Base-by-base conservation (phyloP, 2,329 filamentous ascomycete genomes). In the Colletotrichum magnum region DNA sequence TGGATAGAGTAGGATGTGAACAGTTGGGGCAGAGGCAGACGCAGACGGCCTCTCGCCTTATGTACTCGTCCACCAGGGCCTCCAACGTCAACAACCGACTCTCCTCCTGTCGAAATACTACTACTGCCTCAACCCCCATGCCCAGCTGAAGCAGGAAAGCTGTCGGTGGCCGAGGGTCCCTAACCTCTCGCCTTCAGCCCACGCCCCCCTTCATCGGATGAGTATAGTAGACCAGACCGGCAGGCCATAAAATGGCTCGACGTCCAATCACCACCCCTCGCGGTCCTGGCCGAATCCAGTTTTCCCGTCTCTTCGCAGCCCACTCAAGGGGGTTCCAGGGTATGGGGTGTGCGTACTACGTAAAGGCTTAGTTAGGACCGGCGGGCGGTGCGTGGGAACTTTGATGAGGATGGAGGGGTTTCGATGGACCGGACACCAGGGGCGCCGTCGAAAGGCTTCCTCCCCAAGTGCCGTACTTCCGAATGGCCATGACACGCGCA, bases 381-480 rank as follows among this genome's bases (percentile, higher is more conserved):
- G 50, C 57, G 24, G 54, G 54, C 54, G 58, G 39, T 45, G 16
- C 41, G 59, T 54, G 59, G 45, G 56, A 69, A 69, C 66, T 61
- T 61, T 61, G 61, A 56, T 47, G 43, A 66, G n/a, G 48, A 28
- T 21, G 21, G 21, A 21, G 21, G 21, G 21, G n/a, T 21, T 52
- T 43, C 15, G 41, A 43, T 43, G 41, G 41, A 43, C 41, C 32
- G 58, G 47, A 52, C 58, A 47, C 47, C 21, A 21, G 26, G 56
- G 62, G 36, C 50, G 47, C 58, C 58, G 58, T 52, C 24, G 36
- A 50, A 54, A 21, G 21, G 21, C 21, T 21, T 21, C 21, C 47
- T 61, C 43, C 48, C 48, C 59, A 64, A 63, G 54, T 69, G 66
- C 66, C 66, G 66, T 24, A 66, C 56, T 66, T 60, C 66, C 66